Conservation (phyloP, 192 early-diverging fungal genomes). For the Linnemannia schmuckeri region DNA sequence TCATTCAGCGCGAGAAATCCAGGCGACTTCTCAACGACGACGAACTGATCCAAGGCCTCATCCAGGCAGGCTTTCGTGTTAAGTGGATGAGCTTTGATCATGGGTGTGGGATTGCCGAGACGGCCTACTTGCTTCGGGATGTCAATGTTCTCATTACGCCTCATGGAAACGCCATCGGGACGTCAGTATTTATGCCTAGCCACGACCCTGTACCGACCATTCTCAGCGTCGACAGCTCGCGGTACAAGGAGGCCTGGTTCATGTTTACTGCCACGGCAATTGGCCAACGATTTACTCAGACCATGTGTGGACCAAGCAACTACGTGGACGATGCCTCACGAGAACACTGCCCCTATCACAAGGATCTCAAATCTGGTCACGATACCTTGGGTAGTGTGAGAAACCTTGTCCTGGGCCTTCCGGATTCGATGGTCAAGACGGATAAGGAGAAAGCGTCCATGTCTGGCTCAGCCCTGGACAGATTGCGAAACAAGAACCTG, state of each 20-base stretch:
- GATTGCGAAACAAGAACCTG: neutral
- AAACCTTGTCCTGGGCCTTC: constrained; percentile 17
- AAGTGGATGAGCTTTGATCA: constrained; percentile 53
- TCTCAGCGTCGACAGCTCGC: constrained; percentile 32
- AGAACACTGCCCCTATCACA: constrained; percentile 22
- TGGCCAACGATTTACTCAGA: constrained; percentile 27
- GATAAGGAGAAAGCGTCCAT: neutral
- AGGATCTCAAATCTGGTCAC: neutral
- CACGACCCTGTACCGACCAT: constrained; percentile 25
- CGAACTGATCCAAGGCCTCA: constrained; percentile 24
- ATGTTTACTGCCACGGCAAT: constrained; percentile 22
- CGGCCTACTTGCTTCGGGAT: constrained; percentile 44
- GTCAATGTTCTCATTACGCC: constrained; percentile 43
- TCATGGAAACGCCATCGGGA: constrained; percentile 46
- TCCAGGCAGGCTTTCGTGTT: constrained; percentile 34
- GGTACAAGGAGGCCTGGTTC: constrained; percentile 35
- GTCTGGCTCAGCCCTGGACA: no score
- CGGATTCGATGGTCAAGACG: neutral
- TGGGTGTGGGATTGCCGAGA: constrained; percentile 46
- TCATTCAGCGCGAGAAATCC: constrained; percentile 37
- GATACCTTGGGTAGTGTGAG: neutral
- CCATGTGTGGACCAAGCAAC: constrained; percentile 12
- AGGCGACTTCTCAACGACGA: constrained; percentile 41
- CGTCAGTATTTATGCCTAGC: constrained; percentile 42
- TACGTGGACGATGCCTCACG: constrained; percentile 23